Conservation (phyloP, 768 basidiomycete genomes). For the Naematelia aurantialba region DNA sequence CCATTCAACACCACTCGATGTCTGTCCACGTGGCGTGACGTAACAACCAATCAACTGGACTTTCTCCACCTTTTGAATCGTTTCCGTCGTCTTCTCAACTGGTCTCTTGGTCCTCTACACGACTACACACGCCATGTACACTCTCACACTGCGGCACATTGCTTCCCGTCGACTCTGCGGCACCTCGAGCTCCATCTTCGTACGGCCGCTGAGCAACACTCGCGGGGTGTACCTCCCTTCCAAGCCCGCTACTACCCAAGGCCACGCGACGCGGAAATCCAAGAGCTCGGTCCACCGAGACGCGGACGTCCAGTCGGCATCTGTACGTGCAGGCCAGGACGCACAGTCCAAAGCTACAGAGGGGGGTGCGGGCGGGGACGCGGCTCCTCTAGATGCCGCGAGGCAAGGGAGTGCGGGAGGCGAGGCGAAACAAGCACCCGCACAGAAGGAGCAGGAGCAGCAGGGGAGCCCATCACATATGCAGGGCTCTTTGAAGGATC, state of each 20-base stretch:
- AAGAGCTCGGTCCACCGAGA: constrained; percentile 27
- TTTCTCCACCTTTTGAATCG: not conserved
- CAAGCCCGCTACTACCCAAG: constrained; percentile 23
- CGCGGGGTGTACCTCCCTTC: no score
- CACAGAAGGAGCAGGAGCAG: constrained; percentile 17
- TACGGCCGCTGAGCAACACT: no score
- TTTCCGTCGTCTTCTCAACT: no score
- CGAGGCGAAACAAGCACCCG: constrained; percentile 16
- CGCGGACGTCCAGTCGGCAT: constrained; percentile 37
- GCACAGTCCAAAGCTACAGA: constrained; percentile 10
- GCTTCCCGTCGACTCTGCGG: no score
- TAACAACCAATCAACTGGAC: not conserved
- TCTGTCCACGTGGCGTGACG: not conserved
- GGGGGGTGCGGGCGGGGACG: constrained; percentile 3
- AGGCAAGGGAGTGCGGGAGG: constrained; percentile 28
- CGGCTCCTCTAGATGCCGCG: constrained; percentile 38
- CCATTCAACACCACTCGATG: no score
- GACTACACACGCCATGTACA: not conserved
- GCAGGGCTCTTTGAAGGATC: constrained; percentile 39
- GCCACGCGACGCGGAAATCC: constrained; percentile 41
- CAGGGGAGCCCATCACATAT: constrained; percentile 1
- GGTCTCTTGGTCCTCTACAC: not conserved
- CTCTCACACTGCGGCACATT: not conserved
- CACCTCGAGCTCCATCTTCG: no score
- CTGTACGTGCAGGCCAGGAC: constrained; percentile 29